A percentile compares a stretch with the other conserved stretches of the same genome.
Conservation (phyloP, 2,329 filamentous ascomycete genomes). For the Chaetothyriales sp. region DNA sequence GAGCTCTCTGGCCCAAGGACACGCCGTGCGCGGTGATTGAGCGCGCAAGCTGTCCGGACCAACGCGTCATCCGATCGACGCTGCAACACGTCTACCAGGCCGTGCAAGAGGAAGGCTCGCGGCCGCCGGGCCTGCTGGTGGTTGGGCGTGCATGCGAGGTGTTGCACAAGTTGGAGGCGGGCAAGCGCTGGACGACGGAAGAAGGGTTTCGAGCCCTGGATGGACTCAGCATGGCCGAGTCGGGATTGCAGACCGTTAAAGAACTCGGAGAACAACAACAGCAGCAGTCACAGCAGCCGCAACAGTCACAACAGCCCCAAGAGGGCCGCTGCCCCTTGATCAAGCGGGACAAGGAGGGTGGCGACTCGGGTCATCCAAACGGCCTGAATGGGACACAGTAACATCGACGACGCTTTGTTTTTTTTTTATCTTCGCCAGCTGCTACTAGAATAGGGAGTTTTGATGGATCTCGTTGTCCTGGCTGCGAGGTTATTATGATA, state of each 20-base stretch:
- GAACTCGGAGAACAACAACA: constrained; percentile 4
- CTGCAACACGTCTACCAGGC: constrained; percentile 64
- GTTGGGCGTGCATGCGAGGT: constrained; percentile 74
- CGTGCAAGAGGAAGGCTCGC: constrained; percentile 73
- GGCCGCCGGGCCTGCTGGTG: constrained; percentile 77
- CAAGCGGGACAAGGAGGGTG: too few relatives aligned
- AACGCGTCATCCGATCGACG: constrained; percentile 80
- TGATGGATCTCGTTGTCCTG: too few relatives aligned
- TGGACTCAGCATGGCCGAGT: constrained; percentile 3
- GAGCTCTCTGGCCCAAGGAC: constrained; percentile 47
- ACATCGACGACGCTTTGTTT: too few relatives aligned
- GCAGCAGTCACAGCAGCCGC: too few relatives aligned
- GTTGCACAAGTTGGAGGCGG: constrained; percentile 42
- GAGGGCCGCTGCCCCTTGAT: too few relatives aligned
- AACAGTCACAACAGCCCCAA: too few relatives aligned
- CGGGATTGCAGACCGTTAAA: constrained; percentile 7
- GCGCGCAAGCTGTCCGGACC: constrained; percentile 82
- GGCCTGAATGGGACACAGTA: too few relatives aligned
- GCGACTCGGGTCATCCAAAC: too few relatives aligned
- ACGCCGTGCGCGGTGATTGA: constrained; percentile 90
- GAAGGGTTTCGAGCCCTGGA: constrained; percentile 71
- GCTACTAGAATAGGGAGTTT: too few relatives aligned
- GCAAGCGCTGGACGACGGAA: constrained; percentile 65
- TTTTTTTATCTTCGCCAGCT: too few relatives aligned
- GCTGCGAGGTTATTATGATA: too few relatives aligned